phyloP scores from a whole-genome alignment of 176 grass and related monocot genomes.

The Carex parvula region DNA sequence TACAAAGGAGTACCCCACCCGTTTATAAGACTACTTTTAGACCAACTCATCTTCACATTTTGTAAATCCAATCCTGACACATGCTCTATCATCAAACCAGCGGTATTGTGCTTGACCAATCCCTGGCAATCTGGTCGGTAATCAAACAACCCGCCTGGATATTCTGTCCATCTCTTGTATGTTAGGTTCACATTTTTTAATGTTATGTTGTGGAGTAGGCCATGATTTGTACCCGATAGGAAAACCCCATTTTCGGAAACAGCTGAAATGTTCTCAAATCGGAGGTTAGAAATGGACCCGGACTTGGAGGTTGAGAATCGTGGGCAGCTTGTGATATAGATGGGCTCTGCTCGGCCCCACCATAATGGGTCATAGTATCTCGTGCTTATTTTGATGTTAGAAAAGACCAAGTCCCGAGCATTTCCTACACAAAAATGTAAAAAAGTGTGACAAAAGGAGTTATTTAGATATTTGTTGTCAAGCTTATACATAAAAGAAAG shows the following conservation, averaged over 20 bases:
- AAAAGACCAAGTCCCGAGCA: conserved; percentile 60
- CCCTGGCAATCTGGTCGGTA: conserved; percentile 64
- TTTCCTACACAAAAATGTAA: conserved; percentile 48
- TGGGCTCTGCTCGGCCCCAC: conserved; percentile 94
- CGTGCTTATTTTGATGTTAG: conserved; percentile 81
- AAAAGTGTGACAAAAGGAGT: neutral
- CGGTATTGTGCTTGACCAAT: conserved; percentile 57
- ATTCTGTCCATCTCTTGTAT: conserved; percentile 65
- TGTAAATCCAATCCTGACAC: conserved; percentile 71
- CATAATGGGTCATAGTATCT: conserved; percentile 91
- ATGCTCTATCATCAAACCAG: conserved; percentile 82
- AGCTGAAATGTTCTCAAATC: conserved; percentile 74
- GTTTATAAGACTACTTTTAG: conserved; percentile 31
- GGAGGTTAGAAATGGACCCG: conserved; percentile 70
- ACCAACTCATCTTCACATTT: conserved; percentile 84
- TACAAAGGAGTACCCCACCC: conserved; percentile 57
- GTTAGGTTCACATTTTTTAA: conserved; percentile 70
- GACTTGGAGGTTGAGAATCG: conserved; percentile 47
- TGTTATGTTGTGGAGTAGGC: conserved; percentile 51
- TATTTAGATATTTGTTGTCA: neutral
- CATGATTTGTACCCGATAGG: conserved; percentile 53
- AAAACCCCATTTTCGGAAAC: conserved; percentile 86
- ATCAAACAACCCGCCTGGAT: conserved; percentile 58
- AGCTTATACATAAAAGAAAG: neutral
- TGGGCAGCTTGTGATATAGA: conserved; percentile 86